Evolutionary conservation across 257 asterid species (phyloP).

Genomic region (Marsdenia floribunda): DNA sequence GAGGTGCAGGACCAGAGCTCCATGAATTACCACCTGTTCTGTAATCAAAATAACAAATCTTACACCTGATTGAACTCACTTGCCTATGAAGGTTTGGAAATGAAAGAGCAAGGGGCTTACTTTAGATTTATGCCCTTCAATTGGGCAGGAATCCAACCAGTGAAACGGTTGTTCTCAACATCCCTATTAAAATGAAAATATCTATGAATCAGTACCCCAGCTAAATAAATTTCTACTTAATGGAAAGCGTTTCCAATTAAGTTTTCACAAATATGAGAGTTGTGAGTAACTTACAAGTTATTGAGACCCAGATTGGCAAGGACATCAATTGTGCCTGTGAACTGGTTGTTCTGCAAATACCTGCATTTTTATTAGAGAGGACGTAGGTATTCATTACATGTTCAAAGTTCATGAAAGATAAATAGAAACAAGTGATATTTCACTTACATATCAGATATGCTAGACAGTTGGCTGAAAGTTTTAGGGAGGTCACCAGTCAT

Average conservation of each 20-base stretch:
- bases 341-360: constrained; percentile 89
- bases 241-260: constrained; percentile 6
- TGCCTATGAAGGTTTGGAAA: background rate
- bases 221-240: background rate
- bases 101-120: constrained; percentile 37
- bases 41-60: constrained; percentile 21
- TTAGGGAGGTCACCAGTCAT: constrained; percentile 79
- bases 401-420: constrained; percentile 2
- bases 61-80: background rate
- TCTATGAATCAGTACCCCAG: constrained; percentile 12
- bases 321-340: constrained; percentile 79
- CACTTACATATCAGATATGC: constrained; percentile 65
- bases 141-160: constrained; percentile 78
- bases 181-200: constrained; percentile 35
- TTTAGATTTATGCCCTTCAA: constrained; percentile 57
- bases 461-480: constrained; percentile 51
- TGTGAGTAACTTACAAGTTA: constrained; percentile 51
- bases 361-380: constrained; percentile 35
- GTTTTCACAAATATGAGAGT: constrained; percentile 5
- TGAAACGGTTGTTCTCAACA: constrained; percentile 82
- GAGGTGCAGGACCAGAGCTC: constrained; percentile 83
- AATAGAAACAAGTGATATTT: background rate
- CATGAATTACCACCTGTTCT: constrained; percentile 73
- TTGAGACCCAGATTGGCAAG: constrained; percentile 86
- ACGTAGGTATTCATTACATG: constrained; percentile 6